Base-by-base conservation (phyloP, 345 rosid species). In the Eucalyptus victrix region DNA sequence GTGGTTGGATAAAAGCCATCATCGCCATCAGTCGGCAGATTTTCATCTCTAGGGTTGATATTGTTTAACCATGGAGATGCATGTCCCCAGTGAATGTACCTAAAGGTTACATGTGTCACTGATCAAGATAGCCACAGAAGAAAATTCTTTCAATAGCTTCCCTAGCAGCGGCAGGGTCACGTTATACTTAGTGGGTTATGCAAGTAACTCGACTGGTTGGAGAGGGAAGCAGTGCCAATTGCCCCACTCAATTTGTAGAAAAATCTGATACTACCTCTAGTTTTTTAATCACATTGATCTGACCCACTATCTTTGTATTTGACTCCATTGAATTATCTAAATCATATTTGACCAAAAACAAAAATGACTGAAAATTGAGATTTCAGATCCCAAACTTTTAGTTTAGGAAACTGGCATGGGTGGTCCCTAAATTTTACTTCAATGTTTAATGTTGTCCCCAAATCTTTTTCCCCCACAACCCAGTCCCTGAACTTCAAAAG, bases 21-120 rank as follows among this genome's bases (percentile, higher is more conserved):
- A 91, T 97, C 97, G 23, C 99, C 99, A 90, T 96, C 96, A 87
- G 89, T 91, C 62, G 99, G 99, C 97, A 96, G 95, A 86, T 92
- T 94, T 88, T 87, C 90, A 93, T 98, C 99, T 93, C 99, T 96
- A 12, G 99, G 99, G 91, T 98, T 96, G 87, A 85, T 88, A 91
- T 94, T 96, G 91, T 86, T 90, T 90, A 95, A 88, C 99, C 99
- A 98, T 86, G 99, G 99, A 90, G 98, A 97, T 86, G 99, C 99
- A 60, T 86, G 90, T 87, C 90, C 93, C 99, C 99, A 97, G 86
- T 98, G 97, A 87, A 87, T 90, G 91, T 89, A 94, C 92, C 99
- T 97, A 89, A 88, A 89, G 88, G 90, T 89, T 40, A 91, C n/a
- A 90, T 76, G 85, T 21, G 85, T 76, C 47, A 3, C 47, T 40